These are phyloP conservation scores for Aquanectria penicillioides DNA, from an alignment of 2,329 filamentous ascomycete genomes.

Conservation along the genomic window DNA sequence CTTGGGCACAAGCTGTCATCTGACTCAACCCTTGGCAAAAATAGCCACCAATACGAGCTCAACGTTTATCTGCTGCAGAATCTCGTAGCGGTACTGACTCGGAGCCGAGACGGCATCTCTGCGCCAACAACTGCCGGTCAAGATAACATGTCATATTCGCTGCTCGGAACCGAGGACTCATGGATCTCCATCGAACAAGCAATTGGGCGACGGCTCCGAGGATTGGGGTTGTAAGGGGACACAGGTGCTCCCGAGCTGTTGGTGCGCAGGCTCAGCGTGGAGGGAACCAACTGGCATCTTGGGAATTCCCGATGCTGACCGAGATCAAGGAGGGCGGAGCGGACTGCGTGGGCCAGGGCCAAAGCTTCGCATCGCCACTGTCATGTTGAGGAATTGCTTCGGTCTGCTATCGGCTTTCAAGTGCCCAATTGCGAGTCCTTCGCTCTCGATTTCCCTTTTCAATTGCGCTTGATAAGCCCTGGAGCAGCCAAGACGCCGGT, in stretches of 20 bases:
- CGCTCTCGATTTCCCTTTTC: conserved; percentile 5
- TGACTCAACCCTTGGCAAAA: conserved; percentile 2
- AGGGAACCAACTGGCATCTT: neutral
- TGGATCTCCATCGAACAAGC: too few species aligned
- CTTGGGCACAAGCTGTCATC: too few species aligned
- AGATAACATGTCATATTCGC: neutral
- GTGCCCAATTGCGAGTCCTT: neutral
- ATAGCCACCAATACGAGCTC: neutral
- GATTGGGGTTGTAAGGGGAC: neutral
- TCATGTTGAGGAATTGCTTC: too few species aligned
- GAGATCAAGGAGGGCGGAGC: too few species aligned
- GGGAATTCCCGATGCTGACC: neutral
- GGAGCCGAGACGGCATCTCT: neutral
- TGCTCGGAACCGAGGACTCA: neutral
- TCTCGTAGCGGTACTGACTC: neutral
- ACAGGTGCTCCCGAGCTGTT: too few species aligned
- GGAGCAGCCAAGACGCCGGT: neutral
- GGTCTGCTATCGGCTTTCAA: neutral
- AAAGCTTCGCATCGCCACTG: too few species aligned
- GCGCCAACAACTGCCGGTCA: neutral
- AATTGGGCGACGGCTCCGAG: too few species aligned
- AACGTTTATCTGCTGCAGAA: too few species aligned
- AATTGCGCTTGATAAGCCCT: neutral
- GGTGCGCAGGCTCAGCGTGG: too few species aligned
- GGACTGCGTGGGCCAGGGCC: too few species aligned